Base-by-base conservation (phyloP, 768 basidiomycete genomes). In the Boletus bicolor region DNA sequence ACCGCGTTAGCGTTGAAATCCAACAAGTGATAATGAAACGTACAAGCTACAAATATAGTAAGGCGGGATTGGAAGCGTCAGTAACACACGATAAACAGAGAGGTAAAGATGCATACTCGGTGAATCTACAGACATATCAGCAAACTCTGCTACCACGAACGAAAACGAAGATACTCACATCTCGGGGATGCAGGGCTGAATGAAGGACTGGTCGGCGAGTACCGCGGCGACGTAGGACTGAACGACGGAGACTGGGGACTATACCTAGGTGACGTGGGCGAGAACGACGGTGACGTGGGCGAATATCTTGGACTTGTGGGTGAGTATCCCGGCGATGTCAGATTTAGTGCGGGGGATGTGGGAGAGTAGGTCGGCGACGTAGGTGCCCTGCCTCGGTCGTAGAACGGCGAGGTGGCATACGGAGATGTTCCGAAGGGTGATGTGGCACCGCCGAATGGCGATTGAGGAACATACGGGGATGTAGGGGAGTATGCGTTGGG, bases 121-220 rank as follows among this genome's bases (percentile, higher is more conserved):
- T 46, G 89, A 92, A 72, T 91, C 89, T 90, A 62, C 30, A 28
- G 34, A 39, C 11, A 42, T 49, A 28, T 66, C 34, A 60, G 53
- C 30, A 34, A 47, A 26, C 12, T 17, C 3, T 8, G 4, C 1
- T 8, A 50, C 8, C 10, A 35, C 28, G 21, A 37, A 49, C 14
- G 50, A 24, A 30, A 43, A 39, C 12, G 21, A 38, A 48, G 43
- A 61, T 44, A 77, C 87, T 76, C 76, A 90, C 88, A 91, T 69
- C 88, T 80, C 11, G 93, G 94, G n/a, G 91, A 93, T n/a, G 91
- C 86, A 24, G 92, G 92, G 60, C 89, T 92, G 78, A 93, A 96
- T 0, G 88, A 91, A 0, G 94, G 93, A 66, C 88, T 91, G 32
- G 92, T 89, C 2, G 93, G 93, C 11, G 91, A 93, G 68, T 92